Percentiles rank a stretch among this genome's conserved stretches.
These are phyloP conservation scores for Bonia amplexicaulis DNA, from an alignment of 176 grass and related monocot species.

Conservation along the genomic window DNA sequence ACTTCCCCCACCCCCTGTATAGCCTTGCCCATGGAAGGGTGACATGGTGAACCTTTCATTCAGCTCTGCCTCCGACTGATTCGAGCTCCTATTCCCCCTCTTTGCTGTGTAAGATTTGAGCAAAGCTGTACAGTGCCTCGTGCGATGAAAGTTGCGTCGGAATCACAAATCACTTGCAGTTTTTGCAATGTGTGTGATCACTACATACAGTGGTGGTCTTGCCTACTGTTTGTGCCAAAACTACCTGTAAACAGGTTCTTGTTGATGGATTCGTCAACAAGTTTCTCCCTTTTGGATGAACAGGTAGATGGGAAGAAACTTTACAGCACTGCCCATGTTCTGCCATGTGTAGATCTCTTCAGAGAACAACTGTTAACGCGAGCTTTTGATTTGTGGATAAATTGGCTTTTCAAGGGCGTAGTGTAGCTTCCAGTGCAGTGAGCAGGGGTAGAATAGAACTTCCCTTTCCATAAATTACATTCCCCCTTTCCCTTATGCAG, in stretches of 20 bases:
- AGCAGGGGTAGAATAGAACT: not conserved
- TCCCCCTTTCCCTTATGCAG: constrained; percentile 11
- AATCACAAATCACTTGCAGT: not conserved
- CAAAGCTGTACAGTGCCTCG: constrained; percentile 21
- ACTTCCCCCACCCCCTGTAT: not conserved
- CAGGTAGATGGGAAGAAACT: constrained; percentile 26
- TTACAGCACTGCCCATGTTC: constrained; percentile 33
- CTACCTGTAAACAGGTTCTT: not conserved
- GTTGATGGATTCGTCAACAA: not conserved
- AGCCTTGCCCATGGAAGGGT: not conserved
- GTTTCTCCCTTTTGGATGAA: not conserved
- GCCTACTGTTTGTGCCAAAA: not conserved
- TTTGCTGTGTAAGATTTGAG: constrained; percentile 17
- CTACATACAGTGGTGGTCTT: not conserved
- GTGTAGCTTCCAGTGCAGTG: not conserved
- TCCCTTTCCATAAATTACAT: not conserved
- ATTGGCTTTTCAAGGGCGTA: constrained; percentile 11
- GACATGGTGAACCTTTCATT: not conserved
- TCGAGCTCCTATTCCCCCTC: not conserved
- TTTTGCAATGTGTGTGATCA: not conserved
- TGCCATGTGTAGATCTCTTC: constrained; percentile 10
- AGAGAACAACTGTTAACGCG: constrained; percentile 7
- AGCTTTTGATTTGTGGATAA: constrained; percentile 9
- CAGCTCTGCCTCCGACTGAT: constrained; percentile 11
- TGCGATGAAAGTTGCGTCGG: not conserved